Base-by-base conservation (phyloP, 2,329 filamentous ascomycete species). In the Fusarium transvaalense region DNA sequence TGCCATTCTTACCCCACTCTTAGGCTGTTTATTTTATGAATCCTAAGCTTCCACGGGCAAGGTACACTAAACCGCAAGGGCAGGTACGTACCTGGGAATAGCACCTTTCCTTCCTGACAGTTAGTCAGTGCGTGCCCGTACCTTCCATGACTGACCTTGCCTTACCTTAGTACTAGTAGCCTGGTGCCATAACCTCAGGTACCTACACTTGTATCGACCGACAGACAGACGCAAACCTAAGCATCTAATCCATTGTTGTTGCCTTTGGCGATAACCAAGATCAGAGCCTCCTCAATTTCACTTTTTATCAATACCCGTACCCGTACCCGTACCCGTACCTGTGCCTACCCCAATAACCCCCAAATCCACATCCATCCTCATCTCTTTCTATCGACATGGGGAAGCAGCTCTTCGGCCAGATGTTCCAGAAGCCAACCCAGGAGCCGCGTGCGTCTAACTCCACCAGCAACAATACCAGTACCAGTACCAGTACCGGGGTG, bases 381-480 rank as follows among this genome's bases (percentile, higher is more conserved):
- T 47, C 47, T 50, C 34, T 19, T 38, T 35, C 23, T 37, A 12
- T 46, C 23, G 27, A 48, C 48, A 66, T 57, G 56, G 50, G 37
- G 56, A 55, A 42, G n/a, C 53, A 42, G n/a, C 53, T 55, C 21
- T 64, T 63, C 57, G 43, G 42, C 43, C 41, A 34, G 60, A 56
- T 50, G 60, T 68, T 69, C 65, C 51, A 51, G 76, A 75, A 67
- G 67, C 54, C 69, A 61, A 64, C 56, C 61, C 61, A 71, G 56
- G 66, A 69, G 57, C 66, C 71, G 66, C 65, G 54, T 67, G 67
- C 60, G 41, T 63, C 63, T 37, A 59, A 57, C 61, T 66, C 70
- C 64, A 69, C 70, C 61, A 56, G 23, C 23, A 25, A 38, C 57
- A 50, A 57, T 48, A 61, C 66, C 64, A 57, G 58, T n/a, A 69